A percentile compares a stretch with the other conserved stretches of the same genome.
Evolutionary conservation across 2,329 filamentous ascomycete genomes (phyloP).

Genomic region (Exutisphaerella laricina): DNA sequence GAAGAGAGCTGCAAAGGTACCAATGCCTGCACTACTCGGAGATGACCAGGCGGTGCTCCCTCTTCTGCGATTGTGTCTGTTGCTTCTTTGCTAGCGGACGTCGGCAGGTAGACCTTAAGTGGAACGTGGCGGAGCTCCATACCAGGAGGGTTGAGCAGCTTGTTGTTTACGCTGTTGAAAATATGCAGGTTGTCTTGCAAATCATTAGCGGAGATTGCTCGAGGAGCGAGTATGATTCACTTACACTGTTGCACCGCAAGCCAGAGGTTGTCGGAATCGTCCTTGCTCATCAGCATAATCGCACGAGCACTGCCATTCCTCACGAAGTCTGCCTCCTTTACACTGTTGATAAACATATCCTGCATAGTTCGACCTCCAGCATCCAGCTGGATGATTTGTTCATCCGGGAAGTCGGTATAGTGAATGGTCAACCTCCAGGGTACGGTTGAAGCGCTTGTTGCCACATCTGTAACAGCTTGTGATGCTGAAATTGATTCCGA

Average conservation of each 20-base stretch:
- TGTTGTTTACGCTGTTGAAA: conserved; percentile 69
- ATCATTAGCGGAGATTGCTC: conserved; percentile 6
- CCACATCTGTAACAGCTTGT: conserved; percentile 8
- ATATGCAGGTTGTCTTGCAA: conserved; percentile 62
- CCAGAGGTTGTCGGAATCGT: conserved; percentile 79
- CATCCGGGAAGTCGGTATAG: conserved; percentile 53
- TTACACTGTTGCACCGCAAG: conserved; percentile 67
- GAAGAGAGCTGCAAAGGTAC: conserved; percentile 48
- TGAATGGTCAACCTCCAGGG: conserved; percentile 62
- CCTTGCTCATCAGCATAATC: conserved; percentile 82
- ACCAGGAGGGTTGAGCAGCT: conserved; percentile 67
- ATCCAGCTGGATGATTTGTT: conserved; percentile 55
- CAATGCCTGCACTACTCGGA: conserved; percentile 63
- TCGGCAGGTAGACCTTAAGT: conserved; percentile 75
- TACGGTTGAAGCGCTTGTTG: conserved; percentile 29
- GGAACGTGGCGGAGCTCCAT: conserved; percentile 77
- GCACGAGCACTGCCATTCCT: conserved; percentile 82
- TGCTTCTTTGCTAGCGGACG: conserved; percentile 36
- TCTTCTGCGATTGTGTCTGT: conserved; percentile 33
- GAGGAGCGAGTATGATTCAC: too few relatives aligned
- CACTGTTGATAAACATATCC: conserved; percentile 63
- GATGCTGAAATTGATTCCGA: conserved; percentile 7
- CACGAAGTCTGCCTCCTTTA: conserved; percentile 79
- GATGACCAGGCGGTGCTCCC: conserved; percentile 33
- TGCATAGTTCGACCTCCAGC: conserved; percentile 51